A percentile compares a stretch with the other conserved stretches of the same genome.
Evolutionary conservation across 192 early-diverging fungal species (phyloP).

Genomic region (Coemansia asiatica): DNA sequence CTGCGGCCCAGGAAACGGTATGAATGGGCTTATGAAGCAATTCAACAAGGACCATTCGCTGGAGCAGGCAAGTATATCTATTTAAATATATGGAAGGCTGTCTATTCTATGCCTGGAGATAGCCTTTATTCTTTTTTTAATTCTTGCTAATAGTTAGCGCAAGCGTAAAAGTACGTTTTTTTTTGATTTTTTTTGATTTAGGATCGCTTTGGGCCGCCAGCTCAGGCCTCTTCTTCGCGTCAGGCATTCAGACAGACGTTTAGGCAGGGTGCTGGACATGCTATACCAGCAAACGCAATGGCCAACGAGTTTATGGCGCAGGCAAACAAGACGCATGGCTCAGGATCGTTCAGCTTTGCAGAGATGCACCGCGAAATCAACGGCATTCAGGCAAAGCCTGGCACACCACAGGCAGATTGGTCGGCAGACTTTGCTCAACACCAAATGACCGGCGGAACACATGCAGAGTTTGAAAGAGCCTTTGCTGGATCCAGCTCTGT

Average conservation of each 20-base stretch:
- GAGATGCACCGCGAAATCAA: constrained; percentile 72
- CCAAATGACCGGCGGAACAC: constrained; percentile 28
- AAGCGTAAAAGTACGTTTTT: neutral
- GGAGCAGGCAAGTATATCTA: constrained; percentile 65
- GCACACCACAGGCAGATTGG: constrained; percentile 60
- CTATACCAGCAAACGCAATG: constrained; percentile 21
- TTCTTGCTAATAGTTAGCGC: neutral
- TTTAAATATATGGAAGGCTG: neutral
- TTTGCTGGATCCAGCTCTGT: constrained; percentile 16
- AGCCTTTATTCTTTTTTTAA: too few species aligned
- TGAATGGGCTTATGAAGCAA: constrained; percentile 77
- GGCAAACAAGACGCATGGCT: constrained; percentile 13
- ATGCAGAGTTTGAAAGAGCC: constrained; percentile 51
- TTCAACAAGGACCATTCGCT: constrained; percentile 74
- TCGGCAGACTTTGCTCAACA: constrained; percentile 70
- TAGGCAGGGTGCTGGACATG: constrained; percentile 26
- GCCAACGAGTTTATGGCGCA: constrained; percentile 31
- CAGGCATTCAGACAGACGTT: constrained; percentile 50
- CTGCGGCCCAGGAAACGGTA: constrained; percentile 76
- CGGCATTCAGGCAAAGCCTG: constrained; percentile 39
- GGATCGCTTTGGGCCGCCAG: constrained; percentile 35
- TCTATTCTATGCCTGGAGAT: neutral
- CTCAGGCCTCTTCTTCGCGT: constrained; percentile 42
- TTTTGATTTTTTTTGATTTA: constrained; percentile 6
- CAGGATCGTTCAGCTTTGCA: constrained; percentile 65